A percentile compares a stretch with the other conserved stretches of the same genome.
Evolutionary conservation across 345 rosid genomes (phyloP).

Genomic region (Pugionium cornutum): DNA sequence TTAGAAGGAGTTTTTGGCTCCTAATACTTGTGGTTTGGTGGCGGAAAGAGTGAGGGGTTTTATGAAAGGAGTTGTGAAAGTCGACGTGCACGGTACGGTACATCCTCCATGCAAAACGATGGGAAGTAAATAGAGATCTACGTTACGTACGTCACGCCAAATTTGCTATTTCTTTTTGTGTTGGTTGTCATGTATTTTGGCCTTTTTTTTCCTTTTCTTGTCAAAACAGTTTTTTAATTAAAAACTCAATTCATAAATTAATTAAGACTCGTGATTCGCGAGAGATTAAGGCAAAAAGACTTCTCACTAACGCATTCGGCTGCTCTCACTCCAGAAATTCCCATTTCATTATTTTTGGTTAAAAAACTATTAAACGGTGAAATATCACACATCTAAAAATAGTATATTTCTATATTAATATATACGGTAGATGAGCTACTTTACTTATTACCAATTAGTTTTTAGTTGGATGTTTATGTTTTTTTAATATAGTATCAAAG

Average conservation of each 20-base stretch:
- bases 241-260: neutral
- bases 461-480: too few relatives aligned
- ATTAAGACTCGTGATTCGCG: neutral
- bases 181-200: slow-evolving; percentile 23
- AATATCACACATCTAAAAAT: too few relatives aligned
- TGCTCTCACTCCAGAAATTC: too few relatives aligned
- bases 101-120: slow-evolving; percentile 25
- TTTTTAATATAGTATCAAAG: too few relatives aligned
- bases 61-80: slow-evolving; percentile 24
- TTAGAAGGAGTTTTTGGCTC: neutral
- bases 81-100: slow-evolving; percentile 33
- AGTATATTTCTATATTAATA: too few relatives aligned
- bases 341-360: too few relatives aligned
- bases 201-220: neutral
- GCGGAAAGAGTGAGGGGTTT: slow-evolving; percentile 4
- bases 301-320: too few relatives aligned
- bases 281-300: neutral
- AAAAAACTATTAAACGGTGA: too few relatives aligned
- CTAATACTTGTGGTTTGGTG: slow-evolving; percentile 12
- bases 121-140: slow-evolving; percentile 14
- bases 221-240: neutral
- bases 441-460: too few relatives aligned
- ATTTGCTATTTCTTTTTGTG: slow-evolving; percentile 13
- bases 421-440: too few relatives aligned
- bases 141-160: slow-evolving; percentile 14